Base-by-base conservation (phyloP, 805 yeast species). In the Barnettozyma salicaria region DNA sequence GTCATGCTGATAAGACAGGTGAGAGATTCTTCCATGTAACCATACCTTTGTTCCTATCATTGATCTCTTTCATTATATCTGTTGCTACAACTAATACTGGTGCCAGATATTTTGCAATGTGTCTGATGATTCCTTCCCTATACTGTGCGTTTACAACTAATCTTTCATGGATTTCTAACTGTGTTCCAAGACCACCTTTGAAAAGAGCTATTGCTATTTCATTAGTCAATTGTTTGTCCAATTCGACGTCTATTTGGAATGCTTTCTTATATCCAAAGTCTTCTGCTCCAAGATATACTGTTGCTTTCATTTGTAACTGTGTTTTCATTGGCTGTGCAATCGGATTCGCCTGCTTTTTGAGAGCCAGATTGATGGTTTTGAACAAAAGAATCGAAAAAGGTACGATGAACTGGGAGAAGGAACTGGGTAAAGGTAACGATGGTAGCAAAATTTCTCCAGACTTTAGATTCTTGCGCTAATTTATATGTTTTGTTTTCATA, bases 161-260 rank as follows among this genome's bases (percentile, higher is more conserved):
- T 32, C 57, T 73, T 29, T 61, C 79, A 3, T 75, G 80, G 76
- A 64, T 73, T 60, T 68, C 79, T 3, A 71, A 72, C 47, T 67
- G 72, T 41, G 63, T 68, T 28, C 76, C 79, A 24, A 60, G 79
- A 45, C 80, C 80, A 8, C 77, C 80, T 7, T 60, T 73, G 40
- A 74, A 76, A 53, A 62, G 81, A 52, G 78, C 80, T 21, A 68
- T 73, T 43, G 74, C 78, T 7, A 55, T 75, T 47, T 76, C 79
- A 1, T 47, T 72, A 41, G 71, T 76, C 68, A 76, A 76, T 52
- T 70, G 76, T 52, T 50, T 73, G 33, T 68, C 76, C 18, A 74
- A 75, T 51, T 67, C 76, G 6, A 70, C 79, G 1, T 71, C 77
- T 5, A 72, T 73, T 36, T 72, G 77, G 72, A 74, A 72, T 40